phyloP scores from a whole-genome alignment of 371 early-diverging fungal genomes.

The Vairimorpha ceranae region DNA sequence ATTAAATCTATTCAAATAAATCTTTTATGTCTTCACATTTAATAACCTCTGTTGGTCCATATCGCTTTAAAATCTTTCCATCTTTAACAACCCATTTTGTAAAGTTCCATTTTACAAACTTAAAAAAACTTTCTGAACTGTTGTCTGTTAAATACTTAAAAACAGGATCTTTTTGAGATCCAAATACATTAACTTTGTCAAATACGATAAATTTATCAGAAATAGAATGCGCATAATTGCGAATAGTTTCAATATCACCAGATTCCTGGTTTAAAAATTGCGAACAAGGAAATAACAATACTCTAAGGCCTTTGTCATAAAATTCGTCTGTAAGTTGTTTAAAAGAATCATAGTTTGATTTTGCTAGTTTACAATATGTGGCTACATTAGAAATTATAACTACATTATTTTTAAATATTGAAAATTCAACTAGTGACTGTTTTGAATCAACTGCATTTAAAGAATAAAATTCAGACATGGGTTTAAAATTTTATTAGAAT shows the following conservation, averaged over 20 bases:
- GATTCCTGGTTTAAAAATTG: constrained; percentile 76
- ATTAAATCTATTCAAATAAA: no score
- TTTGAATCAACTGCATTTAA: constrained; percentile 36
- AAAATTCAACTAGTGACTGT: constrained; percentile 27
- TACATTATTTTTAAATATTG: constrained; percentile 41
- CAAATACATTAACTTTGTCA: constrained; percentile 77
- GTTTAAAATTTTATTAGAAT: no score
- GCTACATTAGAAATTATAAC: constrained; percentile 81
- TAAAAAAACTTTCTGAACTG: constrained; percentile 66
- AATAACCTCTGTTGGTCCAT: constrained; percentile 60
- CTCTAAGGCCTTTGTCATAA: constrained; percentile 67
- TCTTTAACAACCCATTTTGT: constrained; percentile 69
- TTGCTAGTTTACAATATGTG: constrained; percentile 77
- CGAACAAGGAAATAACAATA: constrained; percentile 74
- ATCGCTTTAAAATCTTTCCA: constrained; percentile 68
- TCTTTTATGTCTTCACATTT: constrained; percentile 34
- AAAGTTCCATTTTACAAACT: constrained; percentile 62
- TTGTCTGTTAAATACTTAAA: constrained; percentile 69
- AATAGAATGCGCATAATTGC: constrained; percentile 25
- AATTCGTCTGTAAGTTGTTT: constrained; percentile 72
- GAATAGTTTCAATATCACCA: constrained; percentile 64
- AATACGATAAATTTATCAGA: constrained; percentile 73
- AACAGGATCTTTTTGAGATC: constrained; percentile 68
- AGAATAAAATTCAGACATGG: constrained; percentile 36
- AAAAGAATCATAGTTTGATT: constrained; percentile 71